These are phyloP conservation scores for Zelonia costaricensis DNA, from an alignment of 208 protist species.

Conservation along the genomic window DNA sequence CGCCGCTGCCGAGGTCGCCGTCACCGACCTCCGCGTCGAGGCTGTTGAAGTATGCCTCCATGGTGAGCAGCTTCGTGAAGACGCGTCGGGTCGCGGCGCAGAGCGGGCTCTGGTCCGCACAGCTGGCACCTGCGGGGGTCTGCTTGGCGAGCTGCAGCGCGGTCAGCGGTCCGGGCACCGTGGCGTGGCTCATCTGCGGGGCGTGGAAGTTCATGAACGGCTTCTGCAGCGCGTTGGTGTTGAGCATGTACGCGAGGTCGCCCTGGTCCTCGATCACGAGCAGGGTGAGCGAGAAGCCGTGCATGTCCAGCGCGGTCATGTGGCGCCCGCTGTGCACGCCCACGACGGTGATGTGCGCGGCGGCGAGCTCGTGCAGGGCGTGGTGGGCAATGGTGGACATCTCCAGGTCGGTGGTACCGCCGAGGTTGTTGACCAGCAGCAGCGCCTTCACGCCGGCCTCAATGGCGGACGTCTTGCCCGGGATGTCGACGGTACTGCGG, in stretches of 20 bases:
- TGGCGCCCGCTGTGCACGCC: conserved; percentile 65
- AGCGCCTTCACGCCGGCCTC: conserved; percentile 27
- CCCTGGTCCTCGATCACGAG: conserved; percentile 37
- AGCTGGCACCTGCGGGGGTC: neutral
- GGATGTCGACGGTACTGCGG: neutral
- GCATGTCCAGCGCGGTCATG: conserved; percentile 92
- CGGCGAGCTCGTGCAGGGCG: conserved; percentile 34
- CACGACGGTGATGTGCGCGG: conserved; percentile 34
- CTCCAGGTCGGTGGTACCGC: conserved; percentile 78
- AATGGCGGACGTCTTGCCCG: conserved; percentile 9
- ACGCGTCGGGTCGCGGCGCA: conserved; percentile 17
- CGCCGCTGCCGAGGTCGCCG: conserved; percentile 66
- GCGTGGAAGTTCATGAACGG: conserved; percentile 53
- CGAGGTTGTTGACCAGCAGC: conserved; percentile 92
- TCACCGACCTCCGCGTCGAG: conserved; percentile 68
- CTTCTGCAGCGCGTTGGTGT: conserved; percentile 41
- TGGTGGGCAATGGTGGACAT: conserved; percentile 46
- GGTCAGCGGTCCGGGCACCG: conserved; percentile 37
- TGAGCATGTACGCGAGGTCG: conserved; percentile 47
- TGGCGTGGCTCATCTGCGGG: conserved; percentile 15
- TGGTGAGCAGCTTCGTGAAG: conserved; percentile 32
- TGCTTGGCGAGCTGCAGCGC: conserved; percentile 39
- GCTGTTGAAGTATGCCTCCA: conserved; percentile 46
- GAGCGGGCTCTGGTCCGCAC: conserved; percentile 4
- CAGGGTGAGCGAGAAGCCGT: conserved; percentile 80